These are phyloP conservation scores for Wickerhamomyces bovis DNA, from an alignment of 805 yeast species.

Conservation along the genomic window DNA sequence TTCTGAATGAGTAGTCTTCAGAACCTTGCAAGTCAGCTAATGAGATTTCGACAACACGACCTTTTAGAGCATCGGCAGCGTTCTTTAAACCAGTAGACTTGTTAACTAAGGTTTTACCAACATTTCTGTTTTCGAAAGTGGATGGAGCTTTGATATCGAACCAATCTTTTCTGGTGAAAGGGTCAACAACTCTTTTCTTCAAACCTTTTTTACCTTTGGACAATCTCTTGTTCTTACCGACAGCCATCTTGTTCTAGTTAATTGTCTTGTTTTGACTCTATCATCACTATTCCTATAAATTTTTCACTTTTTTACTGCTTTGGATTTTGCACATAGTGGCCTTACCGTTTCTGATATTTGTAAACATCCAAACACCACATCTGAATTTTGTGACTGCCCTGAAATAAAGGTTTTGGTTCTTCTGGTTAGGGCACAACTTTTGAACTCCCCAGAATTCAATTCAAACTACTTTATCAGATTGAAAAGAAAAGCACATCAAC, in stretches of 20 bases:
- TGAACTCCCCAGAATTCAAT: too few relatives aligned
- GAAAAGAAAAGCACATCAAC: not conserved
- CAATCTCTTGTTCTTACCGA: slow-evolving; percentile 78
- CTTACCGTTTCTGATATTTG: not conserved
- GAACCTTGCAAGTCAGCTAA: slow-evolving; percentile 97
- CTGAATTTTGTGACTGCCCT: not conserved
- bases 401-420: too few relatives aligned
- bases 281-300: not conserved
- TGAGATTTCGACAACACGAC: slow-evolving; percentile 92
- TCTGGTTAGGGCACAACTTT: too few relatives aligned
- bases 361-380: not conserved
- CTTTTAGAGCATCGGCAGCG: slow-evolving; percentile 96
- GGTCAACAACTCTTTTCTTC: slow-evolving; percentile 98
- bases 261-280: not conserved
- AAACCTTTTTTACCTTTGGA: slow-evolving; percentile 91
- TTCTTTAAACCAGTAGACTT: slow-evolving; percentile 95
- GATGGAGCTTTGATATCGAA: slow-evolving; percentile 97
- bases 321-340: not conserved
- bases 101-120: slow-evolving; percentile 97
- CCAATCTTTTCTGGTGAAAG: slow-evolving; percentile 99
- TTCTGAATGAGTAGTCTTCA: slow-evolving; percentile 98
- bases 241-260: slow-evolving; percentile 44
- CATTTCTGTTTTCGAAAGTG: slow-evolving; percentile 96
- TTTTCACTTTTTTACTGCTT: not conserved
- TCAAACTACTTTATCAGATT: too few relatives aligned